phyloP scores from a whole-genome alignment of 2,329 filamentous ascomycete species.

The Conoideocrella luteorostrata region DNA sequence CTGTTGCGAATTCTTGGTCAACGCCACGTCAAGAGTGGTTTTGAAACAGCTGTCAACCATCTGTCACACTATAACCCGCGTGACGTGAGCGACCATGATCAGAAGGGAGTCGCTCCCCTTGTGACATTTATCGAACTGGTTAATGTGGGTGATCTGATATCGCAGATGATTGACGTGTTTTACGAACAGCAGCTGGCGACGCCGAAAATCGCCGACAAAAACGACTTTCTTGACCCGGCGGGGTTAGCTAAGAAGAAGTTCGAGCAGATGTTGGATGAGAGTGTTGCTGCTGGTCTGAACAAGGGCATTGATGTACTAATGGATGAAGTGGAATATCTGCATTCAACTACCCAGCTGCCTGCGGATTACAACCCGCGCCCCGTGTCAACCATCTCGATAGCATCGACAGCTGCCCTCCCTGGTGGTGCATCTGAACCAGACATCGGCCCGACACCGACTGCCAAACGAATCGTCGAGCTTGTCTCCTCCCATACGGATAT shows the following conservation, averaged over 20 bases:
- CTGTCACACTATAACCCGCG: conserved; percentile 87
- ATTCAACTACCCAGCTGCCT: conserved; percentile 77
- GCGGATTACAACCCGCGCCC: conserved; percentile 80
- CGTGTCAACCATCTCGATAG: conserved; percentile 15
- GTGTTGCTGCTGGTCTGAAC: conserved; percentile 89
- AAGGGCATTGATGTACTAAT: conserved; percentile 98
- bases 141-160: conserved; percentile 95
- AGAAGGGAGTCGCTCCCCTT: conserved; percentile 75
- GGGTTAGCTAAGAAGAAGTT: conserved; percentile 96
- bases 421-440: conserved; percentile 30
- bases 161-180: conserved; percentile 98
- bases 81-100: conserved; percentile 65
- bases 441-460: conserved; percentile 70
- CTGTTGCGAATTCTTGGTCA: conserved; percentile 79
- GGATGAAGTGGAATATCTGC: conserved; percentile 95
- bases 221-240: conserved; percentile 89
- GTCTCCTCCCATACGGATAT: conserved; percentile 86
- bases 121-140: conserved; percentile 96
- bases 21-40: conserved; percentile 84
- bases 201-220: conserved; percentile 77
- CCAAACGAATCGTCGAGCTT: conserved; percentile 73
- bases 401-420: conserved; percentile 13
- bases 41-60: conserved; percentile 87
- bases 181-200: conserved; percentile 90
- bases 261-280: conserved; percentile 96